Evolutionary conservation across 2,329 filamentous ascomycete species (phyloP), one percentile per base, ranked within the genome.

Genomic region (Cercospora sp.): DNA sequence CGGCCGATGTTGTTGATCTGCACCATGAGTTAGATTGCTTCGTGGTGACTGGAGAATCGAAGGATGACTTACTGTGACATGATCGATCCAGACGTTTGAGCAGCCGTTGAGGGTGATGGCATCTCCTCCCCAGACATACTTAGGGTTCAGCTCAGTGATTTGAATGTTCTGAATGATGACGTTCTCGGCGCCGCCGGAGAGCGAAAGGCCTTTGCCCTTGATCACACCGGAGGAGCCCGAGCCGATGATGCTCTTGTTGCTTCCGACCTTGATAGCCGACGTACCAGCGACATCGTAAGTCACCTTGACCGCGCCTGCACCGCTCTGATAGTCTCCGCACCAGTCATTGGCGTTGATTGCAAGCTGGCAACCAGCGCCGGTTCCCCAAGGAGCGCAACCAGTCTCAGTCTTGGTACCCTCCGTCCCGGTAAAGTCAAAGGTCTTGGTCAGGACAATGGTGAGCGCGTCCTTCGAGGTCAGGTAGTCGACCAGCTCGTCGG

Each of bases 331-430:
- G 66, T 70, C 28, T 12, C 40, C 78, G 78, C 87, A 89, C 84
- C 85, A 87, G 74, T 82, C 74, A 75, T 88, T 79, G 80, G 86
- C 80, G 80, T 89, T 86, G 76, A 90, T 88, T 70, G 78, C 88
- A 88, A 13, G 76, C 82, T 28, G 73, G 87, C 10, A 12, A 75
- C 85, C 86, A 79, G 68, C n/a, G 1, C 42, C 71, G n/a, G 71
- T 72, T 4, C 73, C 73, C 73, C 73, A 75, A 2, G 87, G 87
- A 16, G 86, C 84, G 73, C 88, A 90, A 23, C 87, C 87, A 16
- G 81, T 83, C 48, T 77, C 82, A 30, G 81, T 85, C 5, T 80
- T 80, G 3, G 81, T 84, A 45, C 87, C 87, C 76, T 88, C 86
- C 10, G 82, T 82, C 42, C 81, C 82, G 33, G 80, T 84, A 80